A percentile compares a stretch with the other conserved stretches of the same genome.
Conservation (phyloP, 1,139 yeast genomes). For the Magnusiomyces fungicola region DNA sequence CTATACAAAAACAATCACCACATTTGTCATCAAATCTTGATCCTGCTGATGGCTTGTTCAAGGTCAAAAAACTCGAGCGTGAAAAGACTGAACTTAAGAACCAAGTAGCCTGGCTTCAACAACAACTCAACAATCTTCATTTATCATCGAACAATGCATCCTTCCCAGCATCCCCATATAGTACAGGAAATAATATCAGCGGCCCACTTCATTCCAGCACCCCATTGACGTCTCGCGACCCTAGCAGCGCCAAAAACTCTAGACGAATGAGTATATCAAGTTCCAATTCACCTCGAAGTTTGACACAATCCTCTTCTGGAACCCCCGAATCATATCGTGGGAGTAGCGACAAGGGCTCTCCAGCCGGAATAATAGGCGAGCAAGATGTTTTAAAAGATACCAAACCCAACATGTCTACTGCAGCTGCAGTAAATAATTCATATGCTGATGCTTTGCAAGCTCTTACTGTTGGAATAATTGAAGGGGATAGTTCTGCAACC, state of each 20-base stretch:
- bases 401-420: no score
- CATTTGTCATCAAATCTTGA: not conserved
- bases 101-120: conserved; percentile 12
- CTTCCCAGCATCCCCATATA: not conserved
- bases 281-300: conserved; percentile 4
- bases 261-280: no score
- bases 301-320: no score
- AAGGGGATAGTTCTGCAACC: conserved; percentile 2
- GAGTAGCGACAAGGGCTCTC: no score
- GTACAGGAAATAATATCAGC: not conserved
- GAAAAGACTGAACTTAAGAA: conserved; percentile 12
- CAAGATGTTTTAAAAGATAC: no score
- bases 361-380: no score
- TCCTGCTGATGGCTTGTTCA: conserved; percentile 3
- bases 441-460: conserved; percentile 15
- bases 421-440: conserved; percentile 8
- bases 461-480: conserved; percentile 14
- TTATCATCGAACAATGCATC: conserved; percentile 1
- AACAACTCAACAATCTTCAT: conserved; percentile 10
- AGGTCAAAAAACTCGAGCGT: conserved; percentile 6
- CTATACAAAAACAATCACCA: conserved; percentile 2
- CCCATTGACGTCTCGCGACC: no score
- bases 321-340: no score
- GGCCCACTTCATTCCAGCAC: conserved; percentile 6
- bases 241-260: conserved; percentile 3